These are phyloP conservation scores for Scenedesmus sp. DNA, from an alignment of 163 green algal species.

Conservation along the genomic window DNA sequence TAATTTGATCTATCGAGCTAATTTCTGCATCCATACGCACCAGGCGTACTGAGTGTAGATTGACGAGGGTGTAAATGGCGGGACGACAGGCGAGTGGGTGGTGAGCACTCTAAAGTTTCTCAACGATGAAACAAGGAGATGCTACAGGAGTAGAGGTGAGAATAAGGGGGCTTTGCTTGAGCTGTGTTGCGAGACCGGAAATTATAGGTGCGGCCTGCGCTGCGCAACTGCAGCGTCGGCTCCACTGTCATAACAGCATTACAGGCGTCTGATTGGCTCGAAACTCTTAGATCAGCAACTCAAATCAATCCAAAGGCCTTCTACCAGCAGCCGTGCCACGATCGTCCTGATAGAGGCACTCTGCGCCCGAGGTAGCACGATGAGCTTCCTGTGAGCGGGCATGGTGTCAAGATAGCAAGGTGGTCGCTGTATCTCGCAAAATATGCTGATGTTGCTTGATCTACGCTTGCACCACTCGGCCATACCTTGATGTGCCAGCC, in stretches of 20 bases:
- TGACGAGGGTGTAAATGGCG: neutral
- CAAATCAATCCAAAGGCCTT: neutral
- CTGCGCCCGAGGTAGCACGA: neutral
- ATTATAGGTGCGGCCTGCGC: constrained; percentile 2
- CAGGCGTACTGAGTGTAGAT: neutral
- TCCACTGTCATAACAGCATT: neutral
- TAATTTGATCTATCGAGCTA: neutral
- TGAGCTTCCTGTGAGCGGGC: neutral
- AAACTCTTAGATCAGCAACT: neutral
- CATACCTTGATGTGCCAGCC: too few species aligned
- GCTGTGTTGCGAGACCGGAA: neutral
- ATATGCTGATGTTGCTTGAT: too few species aligned
- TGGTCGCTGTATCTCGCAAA: too few species aligned
- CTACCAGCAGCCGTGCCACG: neutral
- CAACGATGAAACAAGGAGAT: neutral
- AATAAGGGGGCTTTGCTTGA: neutral
- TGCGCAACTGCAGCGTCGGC: constrained; percentile 12
- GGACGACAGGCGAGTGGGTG: neutral
- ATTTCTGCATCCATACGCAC: neutral
- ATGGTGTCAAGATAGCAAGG: too few species aligned
- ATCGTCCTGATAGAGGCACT: neutral
- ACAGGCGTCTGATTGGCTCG: neutral
- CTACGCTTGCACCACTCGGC: too few species aligned
- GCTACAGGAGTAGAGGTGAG: neutral
- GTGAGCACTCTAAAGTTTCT: neutral